Percentiles rank a stretch among this genome's conserved stretches.
phyloP scores from a whole-genome alignment of 2,329 filamentous ascomycete genomes.

The Graphilbum fragrans region DNA sequence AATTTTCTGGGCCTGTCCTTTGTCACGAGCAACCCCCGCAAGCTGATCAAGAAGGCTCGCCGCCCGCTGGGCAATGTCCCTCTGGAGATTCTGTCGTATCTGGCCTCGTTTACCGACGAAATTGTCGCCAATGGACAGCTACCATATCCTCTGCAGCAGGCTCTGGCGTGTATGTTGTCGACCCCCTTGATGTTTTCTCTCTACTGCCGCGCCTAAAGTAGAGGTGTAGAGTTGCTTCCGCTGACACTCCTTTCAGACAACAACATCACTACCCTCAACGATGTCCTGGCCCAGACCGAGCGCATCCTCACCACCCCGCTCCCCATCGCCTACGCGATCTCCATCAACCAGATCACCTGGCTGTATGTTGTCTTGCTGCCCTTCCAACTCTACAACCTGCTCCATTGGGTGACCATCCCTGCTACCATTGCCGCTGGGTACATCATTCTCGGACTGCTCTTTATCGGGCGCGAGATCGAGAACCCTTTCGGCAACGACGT shows the following conservation, averaged over 20 bases:
- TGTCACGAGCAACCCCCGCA: constrained; percentile 57
- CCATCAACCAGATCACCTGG: constrained; percentile 67
- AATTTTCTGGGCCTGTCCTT: constrained; percentile 58
- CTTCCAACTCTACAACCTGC: constrained; percentile 51
- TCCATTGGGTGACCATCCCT: constrained; percentile 61
- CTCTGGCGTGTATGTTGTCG: constrained; percentile 25
- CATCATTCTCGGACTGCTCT: constrained; percentile 58
- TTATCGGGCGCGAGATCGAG: constrained; percentile 57
- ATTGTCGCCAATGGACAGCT: constrained; percentile 37
- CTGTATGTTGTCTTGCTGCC: constrained; percentile 61
- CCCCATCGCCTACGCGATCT: constrained; percentile 62
- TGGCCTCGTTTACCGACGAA: constrained; percentile 49
- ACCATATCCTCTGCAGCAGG: constrained; percentile 35
- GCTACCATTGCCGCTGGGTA: constrained; percentile 54
- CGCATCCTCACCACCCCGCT: constrained; percentile 61
- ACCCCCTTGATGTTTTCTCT: neutral
- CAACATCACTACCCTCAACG: constrained; percentile 45
- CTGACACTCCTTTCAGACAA: constrained; percentile 14
- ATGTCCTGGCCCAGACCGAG: constrained; percentile 54
- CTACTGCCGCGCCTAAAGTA: too few relatives aligned
- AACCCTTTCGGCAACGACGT: constrained; percentile 59
- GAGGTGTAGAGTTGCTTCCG: constrained; percentile 10
- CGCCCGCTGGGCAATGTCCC: constrained; percentile 61
- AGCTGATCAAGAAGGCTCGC: constrained; percentile 52
- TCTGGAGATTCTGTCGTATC: constrained; percentile 56